A percentile compares a stretch with the other conserved stretches of the same genome.
These are phyloP conservation scores for Anisodus acutangulus DNA, from an alignment of 257 asterid species.

Conservation along the genomic window DNA sequence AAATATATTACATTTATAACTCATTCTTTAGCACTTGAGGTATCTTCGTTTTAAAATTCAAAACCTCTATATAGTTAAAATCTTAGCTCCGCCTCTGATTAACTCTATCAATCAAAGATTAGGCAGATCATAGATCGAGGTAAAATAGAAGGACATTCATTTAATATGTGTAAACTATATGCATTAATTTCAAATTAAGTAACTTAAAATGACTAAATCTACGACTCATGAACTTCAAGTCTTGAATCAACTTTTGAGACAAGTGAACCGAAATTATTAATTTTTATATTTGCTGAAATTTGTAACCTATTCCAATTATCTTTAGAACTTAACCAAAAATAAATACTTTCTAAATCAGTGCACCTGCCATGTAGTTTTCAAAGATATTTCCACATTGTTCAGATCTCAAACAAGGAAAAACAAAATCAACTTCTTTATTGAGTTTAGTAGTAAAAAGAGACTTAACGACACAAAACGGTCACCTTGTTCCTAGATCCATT, in stretches of 20 bases:
- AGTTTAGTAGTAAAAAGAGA: neutral
- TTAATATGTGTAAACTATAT: neutral
- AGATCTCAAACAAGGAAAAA: slow-evolving; percentile 13
- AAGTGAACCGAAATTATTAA: neutral
- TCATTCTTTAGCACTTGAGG: no score
- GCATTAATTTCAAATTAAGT: no score
- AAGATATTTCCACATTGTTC: slow-evolving; percentile 28
- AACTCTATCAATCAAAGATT: neutral
- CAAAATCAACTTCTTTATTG: neutral
- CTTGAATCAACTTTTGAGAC: neutral
- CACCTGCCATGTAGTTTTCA: neutral
- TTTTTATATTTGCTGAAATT: no score
- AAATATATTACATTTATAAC: no score
- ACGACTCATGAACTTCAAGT: neutral
- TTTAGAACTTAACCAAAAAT: neutral
- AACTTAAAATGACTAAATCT: no score
- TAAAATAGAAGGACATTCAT: neutral
- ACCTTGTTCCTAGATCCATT: neutral
- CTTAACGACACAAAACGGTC: neutral
- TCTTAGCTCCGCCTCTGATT: no score
- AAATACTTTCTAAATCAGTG: neutral
- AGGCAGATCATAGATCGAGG: neutral
- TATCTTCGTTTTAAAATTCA: no score
- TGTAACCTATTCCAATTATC: neutral
- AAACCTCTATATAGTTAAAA: no score